Evolutionary conservation across 208 protist genomes (phyloP), one percentile per base, ranked within the genome.

Genomic region (Hexamita inflata): DNA sequence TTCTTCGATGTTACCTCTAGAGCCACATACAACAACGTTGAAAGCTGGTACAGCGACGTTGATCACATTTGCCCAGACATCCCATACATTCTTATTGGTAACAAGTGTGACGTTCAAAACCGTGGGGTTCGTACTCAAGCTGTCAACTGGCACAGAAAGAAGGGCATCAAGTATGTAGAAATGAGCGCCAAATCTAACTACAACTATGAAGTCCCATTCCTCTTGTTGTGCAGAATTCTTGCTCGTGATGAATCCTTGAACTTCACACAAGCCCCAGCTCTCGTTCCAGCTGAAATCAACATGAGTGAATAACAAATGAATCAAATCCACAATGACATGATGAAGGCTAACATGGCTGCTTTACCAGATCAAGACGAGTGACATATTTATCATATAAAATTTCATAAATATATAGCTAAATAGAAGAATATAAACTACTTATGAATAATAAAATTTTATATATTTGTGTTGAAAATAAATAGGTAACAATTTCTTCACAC

Each of bases 1-100:
- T 99, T 99, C 96, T 99, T 99, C 81, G 97, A 99, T 82, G 95
- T 99, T 39, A 99, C 96, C 53, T 95, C 94, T 62, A 91, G 95
- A 77, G 88, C 94, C 41, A 99, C 97, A 41, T 99, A 99, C 92
- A 97, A 98, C 87, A 98, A 98, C 86, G 94, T 99, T 58, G 92
- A 94, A 58, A 98, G 96, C 87, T 99, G 97, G 97, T 90, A 99
- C 85, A 86, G 92, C 74, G 96, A 99, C 87, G 45, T 90, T n/a
- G 91, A 97, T 74, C 89, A 89, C 0, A 90, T 96, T 61, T 94
- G 98, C 70, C 94, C 98, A 81, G 94, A 96, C 82, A 98, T 99
- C 83, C 96, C 96, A 75, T 98, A 99, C 59, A 95, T 98, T 59
- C 87, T 99, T 49, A 90, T 92, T 80, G 96, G 96, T 74, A 99